Percentiles rank a stretch among this genome's conserved stretches.
These are phyloP conservation scores for Diaporthe capsici DNA, from an alignment of 2,329 filamentous ascomycete species.

Conservation along the genomic window DNA sequence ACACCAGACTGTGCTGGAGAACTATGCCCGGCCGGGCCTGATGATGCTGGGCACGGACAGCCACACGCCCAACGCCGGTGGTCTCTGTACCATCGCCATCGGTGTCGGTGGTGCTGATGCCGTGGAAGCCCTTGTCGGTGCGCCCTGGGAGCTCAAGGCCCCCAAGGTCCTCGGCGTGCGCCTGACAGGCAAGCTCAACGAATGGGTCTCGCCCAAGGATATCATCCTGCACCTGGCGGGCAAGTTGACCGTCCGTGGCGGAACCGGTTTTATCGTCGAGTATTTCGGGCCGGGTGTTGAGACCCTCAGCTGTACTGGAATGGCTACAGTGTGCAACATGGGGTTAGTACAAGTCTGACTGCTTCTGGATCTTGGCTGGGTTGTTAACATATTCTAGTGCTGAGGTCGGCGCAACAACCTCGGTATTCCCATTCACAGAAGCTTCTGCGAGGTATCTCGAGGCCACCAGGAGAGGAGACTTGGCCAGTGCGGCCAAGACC, in stretches of 20 bases:
- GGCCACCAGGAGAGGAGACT: constrained; percentile 82
- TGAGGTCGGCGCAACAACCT: constrained; percentile 96
- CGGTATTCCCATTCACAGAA: constrained; percentile 91
- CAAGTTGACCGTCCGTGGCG: constrained; percentile 90
- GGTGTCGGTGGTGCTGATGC: constrained; percentile 98
- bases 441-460: constrained; percentile 88
- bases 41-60: constrained; percentile 99
- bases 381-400: constrained; percentile 50
- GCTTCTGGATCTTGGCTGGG: background rate
- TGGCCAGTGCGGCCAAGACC: constrained; percentile 76
- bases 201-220: constrained; percentile 96
- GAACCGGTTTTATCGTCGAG: constrained; percentile 95
- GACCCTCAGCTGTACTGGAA: constrained; percentile 90
- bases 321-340: constrained; percentile 95
- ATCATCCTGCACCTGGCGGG: constrained; percentile 93
- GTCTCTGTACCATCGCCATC: constrained; percentile 92
- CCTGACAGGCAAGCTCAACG: constrained; percentile 85
- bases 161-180: constrained; percentile 90
- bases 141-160: constrained; percentile 97
- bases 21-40: constrained; percentile 95
- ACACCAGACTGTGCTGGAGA: constrained; percentile 97
- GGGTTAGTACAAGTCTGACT: constrained; percentile 55
- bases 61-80: constrained; percentile 97
- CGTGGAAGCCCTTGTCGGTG: constrained; percentile 95
- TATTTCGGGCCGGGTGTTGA: constrained; percentile 93